Conservation (phyloP, 192 early-diverging fungal genomes). For the Coemansia sp. region DNA sequence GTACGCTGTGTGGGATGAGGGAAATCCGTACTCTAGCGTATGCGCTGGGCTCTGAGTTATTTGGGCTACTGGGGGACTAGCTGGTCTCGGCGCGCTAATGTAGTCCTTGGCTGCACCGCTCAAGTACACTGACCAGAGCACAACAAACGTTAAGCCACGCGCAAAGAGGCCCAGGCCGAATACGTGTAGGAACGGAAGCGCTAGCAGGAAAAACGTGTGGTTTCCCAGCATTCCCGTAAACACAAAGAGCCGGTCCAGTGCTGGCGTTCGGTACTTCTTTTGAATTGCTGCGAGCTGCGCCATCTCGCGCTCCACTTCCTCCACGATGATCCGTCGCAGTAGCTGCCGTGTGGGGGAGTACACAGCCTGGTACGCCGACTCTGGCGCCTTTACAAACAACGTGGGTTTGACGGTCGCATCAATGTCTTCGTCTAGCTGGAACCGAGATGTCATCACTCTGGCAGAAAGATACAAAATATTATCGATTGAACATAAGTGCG, state of each 20-base stretch:
- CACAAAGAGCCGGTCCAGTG: constrained; percentile 66
- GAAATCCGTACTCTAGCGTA: constrained; percentile 88
- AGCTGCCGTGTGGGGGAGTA: constrained; percentile 38
- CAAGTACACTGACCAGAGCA: constrained; percentile 54
- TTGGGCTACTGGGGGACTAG: constrained; percentile 73
- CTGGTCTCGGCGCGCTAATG: constrained; percentile 81
- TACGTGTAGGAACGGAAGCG: constrained; percentile 79
- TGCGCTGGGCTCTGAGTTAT: constrained; percentile 67
- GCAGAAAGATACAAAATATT: constrained; percentile 8
- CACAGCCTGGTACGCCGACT: constrained; percentile 38
- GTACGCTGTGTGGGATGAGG: constrained; percentile 86
- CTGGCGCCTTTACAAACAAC: constrained; percentile 30
- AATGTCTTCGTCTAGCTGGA: constrained; percentile 54
- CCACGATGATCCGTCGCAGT: constrained; percentile 25
- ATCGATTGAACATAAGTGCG: constrained; percentile 5
- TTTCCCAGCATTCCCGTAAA: constrained; percentile 79
- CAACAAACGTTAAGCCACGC: constrained; percentile 46
- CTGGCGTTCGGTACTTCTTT: constrained; percentile 24
- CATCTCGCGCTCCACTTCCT: constrained; percentile 48
- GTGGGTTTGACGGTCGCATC: constrained; percentile 12
- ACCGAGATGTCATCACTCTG: constrained; percentile 27
- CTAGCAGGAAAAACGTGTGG: constrained; percentile 83
- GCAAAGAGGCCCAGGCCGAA: constrained; percentile 70
- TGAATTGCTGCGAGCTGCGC: constrained; percentile 41
- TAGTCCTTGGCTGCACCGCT: constrained; percentile 69